Evolutionary conservation across 2,329 filamentous ascomycete species (phyloP).

Genomic region (Madurella mycetomatis): DNA sequence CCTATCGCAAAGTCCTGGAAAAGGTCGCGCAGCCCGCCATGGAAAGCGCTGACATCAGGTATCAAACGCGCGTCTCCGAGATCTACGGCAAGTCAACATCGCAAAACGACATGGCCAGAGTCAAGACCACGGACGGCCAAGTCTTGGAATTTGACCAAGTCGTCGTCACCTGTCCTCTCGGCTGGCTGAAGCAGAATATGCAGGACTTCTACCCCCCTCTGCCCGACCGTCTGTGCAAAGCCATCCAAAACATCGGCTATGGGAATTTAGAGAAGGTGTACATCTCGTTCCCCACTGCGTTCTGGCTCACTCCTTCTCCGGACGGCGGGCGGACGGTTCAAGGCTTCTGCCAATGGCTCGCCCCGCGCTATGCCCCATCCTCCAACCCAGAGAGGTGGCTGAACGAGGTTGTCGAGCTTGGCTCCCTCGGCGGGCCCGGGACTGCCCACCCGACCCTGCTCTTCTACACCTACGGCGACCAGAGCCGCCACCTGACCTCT

Average conservation of each 20-base stretch:
- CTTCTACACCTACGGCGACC: constrained; percentile 72
- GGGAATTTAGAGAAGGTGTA: constrained; percentile 68
- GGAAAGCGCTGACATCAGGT: constrained; percentile 50
- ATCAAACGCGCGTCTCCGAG: constrained; percentile 43
- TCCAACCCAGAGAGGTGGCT: constrained; percentile 64
- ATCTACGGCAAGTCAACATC: constrained; percentile 35
- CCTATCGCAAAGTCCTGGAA: constrained; percentile 55
- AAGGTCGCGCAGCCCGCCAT: constrained; percentile 55
- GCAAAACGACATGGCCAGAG: constrained; percentile 33
- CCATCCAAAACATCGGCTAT: constrained; percentile 63
- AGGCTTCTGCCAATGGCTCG: constrained; percentile 72
- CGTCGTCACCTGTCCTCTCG: constrained; percentile 63
- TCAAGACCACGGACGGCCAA: constrained; percentile 44
- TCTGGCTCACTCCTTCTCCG: constrained; percentile 56
- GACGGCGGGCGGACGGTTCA: constrained; percentile 43
- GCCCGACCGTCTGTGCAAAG: constrained; percentile 51
- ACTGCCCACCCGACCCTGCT: constrained; percentile 69
- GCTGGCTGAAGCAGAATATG: constrained; percentile 60
- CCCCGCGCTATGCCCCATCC: constrained; percentile 60
- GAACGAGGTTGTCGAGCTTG: constrained; percentile 73
- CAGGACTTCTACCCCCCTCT: constrained; percentile 57
- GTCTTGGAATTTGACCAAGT: constrained; percentile 59
- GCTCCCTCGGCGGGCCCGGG: constrained; percentile 50
- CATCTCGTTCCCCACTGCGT: constrained; percentile 68
- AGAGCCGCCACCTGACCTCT: constrained; percentile 51